Percentiles rank a stretch among this genome's conserved stretches.
These are phyloP conservation scores for Nicotiana paniculata DNA, from an alignment of 257 asterid species.

Conservation along the genomic window DNA sequence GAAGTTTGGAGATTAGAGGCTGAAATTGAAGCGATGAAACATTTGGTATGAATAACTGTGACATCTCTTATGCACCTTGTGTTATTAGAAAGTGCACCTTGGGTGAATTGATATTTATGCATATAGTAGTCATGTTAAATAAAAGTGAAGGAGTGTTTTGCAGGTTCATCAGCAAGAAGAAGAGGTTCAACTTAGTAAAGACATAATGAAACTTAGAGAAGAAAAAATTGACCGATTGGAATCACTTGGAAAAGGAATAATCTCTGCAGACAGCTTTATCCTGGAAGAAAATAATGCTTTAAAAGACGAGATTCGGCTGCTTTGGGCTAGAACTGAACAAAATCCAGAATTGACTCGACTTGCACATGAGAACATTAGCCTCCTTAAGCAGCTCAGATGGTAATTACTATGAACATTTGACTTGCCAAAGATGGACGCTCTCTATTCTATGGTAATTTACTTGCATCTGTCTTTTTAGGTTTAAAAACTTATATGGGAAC, in stretches of 20 bases:
- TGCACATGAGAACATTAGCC: slow-evolving; percentile 43
- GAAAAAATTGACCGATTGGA: slow-evolving; percentile 51
- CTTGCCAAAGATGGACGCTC: slow-evolving; percentile 5
- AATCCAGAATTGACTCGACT: slow-evolving; percentile 38
- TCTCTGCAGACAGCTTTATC: slow-evolving; percentile 41
- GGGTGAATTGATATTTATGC: neutral
- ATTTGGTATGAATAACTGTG: slow-evolving; percentile 30
- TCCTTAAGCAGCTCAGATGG: slow-evolving; percentile 42
- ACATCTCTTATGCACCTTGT: neutral
- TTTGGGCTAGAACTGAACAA: slow-evolving; percentile 32
- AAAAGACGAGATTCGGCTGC: slow-evolving; percentile 47
- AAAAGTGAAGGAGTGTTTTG: neutral
- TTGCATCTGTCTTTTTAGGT: slow-evolving; percentile 26
- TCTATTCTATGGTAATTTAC: neutral
- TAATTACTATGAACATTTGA: slow-evolving; percentile 17
- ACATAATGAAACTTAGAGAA: slow-evolving; percentile 49
- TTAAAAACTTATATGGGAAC: slow-evolving; percentile 41
- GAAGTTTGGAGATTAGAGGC: slow-evolving; percentile 46
- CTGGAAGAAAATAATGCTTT: slow-evolving; percentile 44
- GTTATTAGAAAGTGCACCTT: slow-evolving; percentile 1
- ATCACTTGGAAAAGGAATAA: slow-evolving; percentile 37
- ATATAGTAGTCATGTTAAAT: neutral
- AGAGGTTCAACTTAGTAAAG: slow-evolving; percentile 44
- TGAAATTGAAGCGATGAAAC: slow-evolving; percentile 43
- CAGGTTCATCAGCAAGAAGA: slow-evolving; percentile 51